phyloP scores from a whole-genome alignment of 768 basidiomycete genomes.

The Polyporus arcularius region DNA sequence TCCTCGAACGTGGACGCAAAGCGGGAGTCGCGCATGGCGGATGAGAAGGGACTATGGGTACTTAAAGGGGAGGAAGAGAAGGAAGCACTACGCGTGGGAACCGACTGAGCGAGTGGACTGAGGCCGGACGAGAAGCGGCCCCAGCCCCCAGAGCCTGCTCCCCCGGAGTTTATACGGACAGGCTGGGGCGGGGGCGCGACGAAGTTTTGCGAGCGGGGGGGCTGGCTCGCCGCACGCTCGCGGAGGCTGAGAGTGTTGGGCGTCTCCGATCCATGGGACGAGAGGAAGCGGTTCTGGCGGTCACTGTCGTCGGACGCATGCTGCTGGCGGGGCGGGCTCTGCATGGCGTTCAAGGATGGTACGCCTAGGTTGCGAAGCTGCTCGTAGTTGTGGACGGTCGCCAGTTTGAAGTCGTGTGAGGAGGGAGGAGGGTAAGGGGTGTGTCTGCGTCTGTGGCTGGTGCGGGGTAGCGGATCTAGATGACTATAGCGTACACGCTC shows the following conservation, averaged over 20 bases:
- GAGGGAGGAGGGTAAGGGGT: constrained; percentile 1
- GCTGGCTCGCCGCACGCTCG: constrained; percentile 72
- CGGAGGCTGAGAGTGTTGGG: constrained; percentile 46
- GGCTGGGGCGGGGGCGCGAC: constrained; percentile 53
- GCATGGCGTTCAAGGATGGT: constrained; percentile 35
- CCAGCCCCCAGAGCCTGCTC: constrained; percentile 28
- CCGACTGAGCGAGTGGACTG: constrained; percentile 51
- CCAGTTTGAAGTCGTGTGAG: constrained; percentile 25
- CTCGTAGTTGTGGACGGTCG: constrained; percentile 29
- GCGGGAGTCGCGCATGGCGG: constrained; percentile 63
- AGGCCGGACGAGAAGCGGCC: constrained; percentile 43
- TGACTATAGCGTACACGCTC: constrained; percentile 21
- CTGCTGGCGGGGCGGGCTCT: constrained; percentile 35
- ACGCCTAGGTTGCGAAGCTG: constrained; percentile 26
- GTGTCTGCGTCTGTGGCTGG: constrained; percentile 18
- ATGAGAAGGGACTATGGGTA: constrained; percentile 56
- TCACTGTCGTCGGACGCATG: constrained; percentile 51
- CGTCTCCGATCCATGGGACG: constrained; percentile 41
- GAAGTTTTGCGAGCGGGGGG: constrained; percentile 55
- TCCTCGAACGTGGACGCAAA: constrained; percentile 83
- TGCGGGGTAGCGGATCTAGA: constrained; percentile 16
- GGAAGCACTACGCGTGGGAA: constrained; percentile 69
- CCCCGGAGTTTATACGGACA: constrained; percentile 51
- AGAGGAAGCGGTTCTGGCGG: constrained; percentile 62
- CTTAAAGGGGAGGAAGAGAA: constrained; percentile 50